Evolutionary conservation across 1,284 basidiomycete species (phyloP).

Genomic region (Tremellales sp.): DNA sequence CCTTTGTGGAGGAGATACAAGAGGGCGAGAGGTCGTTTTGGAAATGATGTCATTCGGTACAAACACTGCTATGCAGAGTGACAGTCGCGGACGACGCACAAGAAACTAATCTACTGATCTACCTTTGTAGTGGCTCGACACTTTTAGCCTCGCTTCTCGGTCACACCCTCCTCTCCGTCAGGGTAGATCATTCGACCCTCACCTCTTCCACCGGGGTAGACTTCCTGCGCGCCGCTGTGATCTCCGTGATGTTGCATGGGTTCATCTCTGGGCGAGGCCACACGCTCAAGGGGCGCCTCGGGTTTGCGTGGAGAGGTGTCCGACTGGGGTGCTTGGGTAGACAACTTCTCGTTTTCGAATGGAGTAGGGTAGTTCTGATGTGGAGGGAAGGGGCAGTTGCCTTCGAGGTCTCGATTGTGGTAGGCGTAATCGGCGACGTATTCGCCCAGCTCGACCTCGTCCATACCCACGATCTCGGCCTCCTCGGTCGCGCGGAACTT

Average conservation of each 20-base stretch:
- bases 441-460: constrained; percentile 53
- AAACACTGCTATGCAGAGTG: no score
- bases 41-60: no score
- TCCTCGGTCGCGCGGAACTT: constrained; percentile 68
- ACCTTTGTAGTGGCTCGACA: no score
- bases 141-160: not conserved
- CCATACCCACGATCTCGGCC: constrained; percentile 81
- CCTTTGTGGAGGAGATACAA: no score
- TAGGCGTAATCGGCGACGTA: constrained; percentile 50
- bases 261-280: not conserved
- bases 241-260: not conserved
- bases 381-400: constrained; percentile 16
- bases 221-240: not conserved
- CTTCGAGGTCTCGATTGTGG: constrained; percentile 47
- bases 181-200: not conserved
- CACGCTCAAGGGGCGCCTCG: not conserved
- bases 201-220: not conserved
- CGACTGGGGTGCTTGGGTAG: not conserved
- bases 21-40: no score
- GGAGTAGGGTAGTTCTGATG: not conserved
- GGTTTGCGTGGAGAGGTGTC: not conserved
- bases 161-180: not conserved
- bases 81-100: no score
- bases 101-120: no score
- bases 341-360: not conserved